Conservation (phyloP, 148 eudicot genomes). For the Chenopodium formosanum region DNA sequence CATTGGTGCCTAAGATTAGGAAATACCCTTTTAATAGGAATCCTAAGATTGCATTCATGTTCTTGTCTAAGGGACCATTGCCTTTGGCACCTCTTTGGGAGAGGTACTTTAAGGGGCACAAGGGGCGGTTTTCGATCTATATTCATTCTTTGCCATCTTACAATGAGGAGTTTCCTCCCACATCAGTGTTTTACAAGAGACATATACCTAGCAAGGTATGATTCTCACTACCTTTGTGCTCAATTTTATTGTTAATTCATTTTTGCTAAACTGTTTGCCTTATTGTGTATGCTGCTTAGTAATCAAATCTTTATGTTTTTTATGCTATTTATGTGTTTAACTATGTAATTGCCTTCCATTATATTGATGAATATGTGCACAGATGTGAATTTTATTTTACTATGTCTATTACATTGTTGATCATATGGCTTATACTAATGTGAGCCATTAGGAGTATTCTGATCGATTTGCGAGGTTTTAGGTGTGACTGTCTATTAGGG, state of each 20-base stretch:
- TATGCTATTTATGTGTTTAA: not conserved
- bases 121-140: slow-evolving; percentile 66
- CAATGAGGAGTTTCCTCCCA: slow-evolving; percentile 45
- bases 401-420: not conserved
- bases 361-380: not conserved
- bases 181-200: slow-evolving; percentile 78
- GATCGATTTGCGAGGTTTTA: not conserved
- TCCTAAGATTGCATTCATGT: slow-evolving; percentile 95
- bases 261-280: not conserved
- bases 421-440: not conserved
- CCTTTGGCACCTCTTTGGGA: slow-evolving; percentile 94
- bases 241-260: not conserved
- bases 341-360: not conserved
- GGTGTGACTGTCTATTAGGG: too few species aligned
- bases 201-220: slow-evolving; percentile 88
- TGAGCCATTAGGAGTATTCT: not conserved
- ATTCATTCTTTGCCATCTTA: slow-evolving; percentile 74
- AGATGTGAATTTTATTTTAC: not conserved
- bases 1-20: slow-evolving; percentile 57
- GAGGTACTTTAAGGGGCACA: slow-evolving; percentile 77
- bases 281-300: not conserved
- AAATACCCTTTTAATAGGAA: slow-evolving; percentile 58
- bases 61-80: slow-evolving; percentile 93
- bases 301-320: not conserved
- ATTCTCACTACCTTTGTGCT: slow-evolving; percentile 4